Conservation (phyloP, 257 asterid genomes). For the Fraxinus quadrangulata region DNA sequence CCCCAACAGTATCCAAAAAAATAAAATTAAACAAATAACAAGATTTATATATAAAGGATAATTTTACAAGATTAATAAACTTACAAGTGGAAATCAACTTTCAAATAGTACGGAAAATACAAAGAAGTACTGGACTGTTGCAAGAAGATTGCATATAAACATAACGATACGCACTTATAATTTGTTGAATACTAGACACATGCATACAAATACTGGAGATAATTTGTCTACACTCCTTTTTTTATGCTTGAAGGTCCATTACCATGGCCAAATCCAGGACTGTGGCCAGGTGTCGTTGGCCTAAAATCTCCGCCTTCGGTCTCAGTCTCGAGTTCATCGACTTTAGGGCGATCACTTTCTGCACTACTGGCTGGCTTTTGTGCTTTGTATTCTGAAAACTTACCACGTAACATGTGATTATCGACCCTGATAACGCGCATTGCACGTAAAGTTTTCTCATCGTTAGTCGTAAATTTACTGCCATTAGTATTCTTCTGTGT, state of each 20-base stretch:
- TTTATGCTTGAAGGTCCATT: conserved; percentile 31
- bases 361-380: neutral
- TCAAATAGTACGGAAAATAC: too few relatives aligned
- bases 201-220: neutral
- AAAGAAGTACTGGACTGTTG: neutral
- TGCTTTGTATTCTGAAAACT: neutral
- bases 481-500: neutral
- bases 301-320: conserved; percentile 19
- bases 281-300: conserved; percentile 42
- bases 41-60: neutral
- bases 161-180: neutral
- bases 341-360: neutral
- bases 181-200: neutral
- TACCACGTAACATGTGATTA: neutral
- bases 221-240: neutral
- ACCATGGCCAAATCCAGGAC: conserved; percentile 49
- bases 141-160: neutral
- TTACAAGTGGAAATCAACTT: neutral
- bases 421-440: neutral
- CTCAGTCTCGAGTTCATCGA: neutral
- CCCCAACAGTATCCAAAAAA: neutral
- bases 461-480: neutral
- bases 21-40: neutral
- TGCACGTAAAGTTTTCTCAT: neutral
- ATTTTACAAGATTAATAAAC: neutral